Conservation (phyloP, 768 basidiomycete genomes). For the Mycena amicta region DNA sequence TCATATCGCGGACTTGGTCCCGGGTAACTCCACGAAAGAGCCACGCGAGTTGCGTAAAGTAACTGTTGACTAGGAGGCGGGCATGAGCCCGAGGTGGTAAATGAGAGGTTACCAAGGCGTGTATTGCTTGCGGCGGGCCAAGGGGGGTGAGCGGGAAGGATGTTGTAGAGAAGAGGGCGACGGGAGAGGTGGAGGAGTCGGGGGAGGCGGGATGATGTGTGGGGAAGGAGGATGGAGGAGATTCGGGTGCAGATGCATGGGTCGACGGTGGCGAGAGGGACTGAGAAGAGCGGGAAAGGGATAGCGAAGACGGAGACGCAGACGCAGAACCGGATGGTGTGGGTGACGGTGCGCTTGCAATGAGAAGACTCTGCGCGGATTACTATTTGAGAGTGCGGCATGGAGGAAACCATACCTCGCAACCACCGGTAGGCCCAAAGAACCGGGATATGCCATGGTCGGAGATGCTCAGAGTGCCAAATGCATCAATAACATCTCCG, state of each 20-base stretch:
- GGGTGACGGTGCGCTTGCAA: conserved; percentile 21
- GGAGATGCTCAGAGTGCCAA: conserved; percentile 62
- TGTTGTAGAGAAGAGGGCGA: conserved; percentile 50
- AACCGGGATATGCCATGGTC: conserved; percentile 64
- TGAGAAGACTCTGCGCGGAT: conserved; percentile 25
- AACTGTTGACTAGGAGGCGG: conserved; percentile 43
- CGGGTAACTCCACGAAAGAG: conserved; percentile 50
- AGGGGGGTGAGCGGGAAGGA: conserved; percentile 68
- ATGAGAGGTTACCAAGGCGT: conserved; percentile 52
- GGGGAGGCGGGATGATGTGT: conserved; percentile 16
- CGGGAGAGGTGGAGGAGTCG: conserved; percentile 23
- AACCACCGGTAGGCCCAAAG: conserved; percentile 69
- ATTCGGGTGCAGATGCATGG: conserved; percentile 27
- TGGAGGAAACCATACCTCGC: conserved; percentile 51
- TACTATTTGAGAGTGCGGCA: not conserved
- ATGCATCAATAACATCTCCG: conserved; percentile 53
- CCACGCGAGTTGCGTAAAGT: conserved; percentile 54
- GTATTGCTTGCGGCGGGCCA: conserved; percentile 48
- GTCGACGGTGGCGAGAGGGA: conserved; percentile 21
- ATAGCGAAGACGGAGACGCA: conserved; percentile 16
- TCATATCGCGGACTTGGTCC: conserved; percentile 47
- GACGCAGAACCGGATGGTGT: conserved; percentile 2
- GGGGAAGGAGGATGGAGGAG: conserved; percentile 16
- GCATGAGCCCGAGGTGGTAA: conserved; percentile 59
- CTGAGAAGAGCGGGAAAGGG: conserved; percentile 23